Conservation (phyloP, 2,329 filamentous ascomycete genomes). For the Ophiostoma himal-ulmi region DNA sequence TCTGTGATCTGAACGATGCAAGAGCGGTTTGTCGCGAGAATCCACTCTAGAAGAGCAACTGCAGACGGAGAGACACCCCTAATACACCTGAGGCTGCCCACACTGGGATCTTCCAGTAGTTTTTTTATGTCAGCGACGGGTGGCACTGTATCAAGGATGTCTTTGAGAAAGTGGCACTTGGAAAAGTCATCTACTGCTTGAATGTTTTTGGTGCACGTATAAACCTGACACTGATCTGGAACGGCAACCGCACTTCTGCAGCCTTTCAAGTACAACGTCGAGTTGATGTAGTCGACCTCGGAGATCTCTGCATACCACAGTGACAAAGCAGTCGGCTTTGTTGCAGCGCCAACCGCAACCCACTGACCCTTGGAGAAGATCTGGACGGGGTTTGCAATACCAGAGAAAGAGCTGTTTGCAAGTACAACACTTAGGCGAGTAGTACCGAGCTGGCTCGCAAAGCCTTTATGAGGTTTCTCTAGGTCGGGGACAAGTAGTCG, state of each 20-base stretch:
- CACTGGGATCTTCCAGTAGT: conserved; percentile 40
- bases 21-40: conserved; percentile 82
- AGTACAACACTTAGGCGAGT: not conserved
- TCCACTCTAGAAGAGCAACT: conserved; percentile 71
- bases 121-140: conserved; percentile 52
- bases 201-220: conserved; percentile 41
- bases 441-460: too few relatives aligned
- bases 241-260: too few relatives aligned
- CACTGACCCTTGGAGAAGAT: not conserved
- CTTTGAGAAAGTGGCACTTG: conserved; percentile 47
- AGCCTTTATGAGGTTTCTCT: not conserved
- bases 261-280: not conserved
- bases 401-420: not conserved
- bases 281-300: not conserved
- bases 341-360: not conserved
- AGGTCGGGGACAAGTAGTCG: conserved; percentile 12
- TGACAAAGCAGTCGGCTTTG: not conserved
- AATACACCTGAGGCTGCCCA: conserved; percentile 39
- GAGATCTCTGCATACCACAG: not conserved
- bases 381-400: not conserved
- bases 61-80: conserved; percentile 58
- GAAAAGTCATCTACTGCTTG: conserved; percentile 43
- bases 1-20: conserved; percentile 72
- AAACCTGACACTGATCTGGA: not conserved
- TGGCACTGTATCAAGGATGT: conserved; percentile 56